Evolutionary conservation across 2,329 filamentous ascomycete species (phyloP), one percentile per base, ranked within the genome.

Genomic region (Taxawa tesnikishii): DNA sequence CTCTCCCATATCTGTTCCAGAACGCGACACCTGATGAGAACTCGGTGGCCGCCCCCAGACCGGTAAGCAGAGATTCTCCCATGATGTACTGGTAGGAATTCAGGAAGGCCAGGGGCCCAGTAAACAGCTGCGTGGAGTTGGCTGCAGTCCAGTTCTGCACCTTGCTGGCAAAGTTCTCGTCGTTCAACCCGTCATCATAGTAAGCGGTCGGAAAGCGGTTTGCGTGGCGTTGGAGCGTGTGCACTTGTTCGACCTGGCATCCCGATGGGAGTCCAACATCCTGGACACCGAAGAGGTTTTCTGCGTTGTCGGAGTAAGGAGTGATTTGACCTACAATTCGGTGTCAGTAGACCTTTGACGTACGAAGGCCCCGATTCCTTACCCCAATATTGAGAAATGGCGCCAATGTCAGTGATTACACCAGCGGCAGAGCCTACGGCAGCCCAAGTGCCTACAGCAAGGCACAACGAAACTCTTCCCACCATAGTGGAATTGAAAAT

Each of bases 161-260:
- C 46, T 72, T 72, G 10, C 52, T 43, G 1, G 55, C 62, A 38
- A 73, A 73, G 9, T 50, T 43, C 27, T 58, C 55, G 39, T 70
- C 60, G 39, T 66, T 68, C 14, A 39, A 42, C 1, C 64, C 68
- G 40, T 73, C 69, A 38, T 68, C 57, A 16, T 51, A 52, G 36
- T 50, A 54, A 12, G 53, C 28, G 1, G 59, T 66, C 3, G 66
- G 65, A 26, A 68, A 71, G 15, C 69, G 59, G 38, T 73, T 55
- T 1, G 65, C 64, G 46, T 73, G 70, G 16, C 70, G 59, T 43
- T 73, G 68, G 11, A 74, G 55, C 5, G 60, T 53, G 40, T 71
- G 67, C 1, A 57, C 66, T 45, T 71, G 66, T 36, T 67, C 63
- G 33, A 73, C 51, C 45, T 70, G 67, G 49, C 70, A 73, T n/a